Base-by-base conservation (phyloP, 257 asterid species). In the Petunia axillaris region DNA sequence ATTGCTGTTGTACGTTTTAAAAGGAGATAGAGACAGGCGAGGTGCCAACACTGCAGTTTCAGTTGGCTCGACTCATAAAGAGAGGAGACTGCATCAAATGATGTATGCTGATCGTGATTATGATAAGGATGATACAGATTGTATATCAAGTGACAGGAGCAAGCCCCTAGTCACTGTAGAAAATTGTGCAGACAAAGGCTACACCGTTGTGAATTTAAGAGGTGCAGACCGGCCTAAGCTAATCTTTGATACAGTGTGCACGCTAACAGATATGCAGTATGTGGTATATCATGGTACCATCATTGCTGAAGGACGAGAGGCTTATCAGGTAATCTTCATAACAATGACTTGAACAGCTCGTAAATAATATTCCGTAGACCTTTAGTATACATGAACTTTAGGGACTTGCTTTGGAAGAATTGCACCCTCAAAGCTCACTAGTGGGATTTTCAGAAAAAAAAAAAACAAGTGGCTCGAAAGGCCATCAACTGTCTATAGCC, bases 81-180 rank as follows among this genome's bases (percentile, higher is more conserved):
- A 89, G 81, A 83, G 98, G 85, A 89, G 98, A 83, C 71, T 92
- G 80, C 98, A 94, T 58, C 98, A 94, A 68, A 88, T 94, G 84
- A 89, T 94, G 97, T 92, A 94, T 67, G 90, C 88, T 36, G 90
- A 87, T 75, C 87, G 89, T 57, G 90, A 89, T 76, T 85, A 83
- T 16, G 87, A 87, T 70, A 54, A 75, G 36, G 79, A 81, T 46
- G 76, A 76, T 46, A 76, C 48, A 35, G 79, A 82, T 54, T 44
- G 64, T 39, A 13, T 48, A 52, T n/a, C 79, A 54, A 80, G 80
- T 41, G 87, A 80, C 80, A 84, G 82, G 25, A 62, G 74, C 38
- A 86, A 77, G 64, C 86, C 87, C 14, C 79, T 85, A 37, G 92
- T 89, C 65, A 84, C 81, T 10, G 87, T 86, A 0, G 89, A 85